Evolutionary conservation across 495 filamentous ascomycete species (phyloP).

Genomic region (Aspergillus panamensis): DNA sequence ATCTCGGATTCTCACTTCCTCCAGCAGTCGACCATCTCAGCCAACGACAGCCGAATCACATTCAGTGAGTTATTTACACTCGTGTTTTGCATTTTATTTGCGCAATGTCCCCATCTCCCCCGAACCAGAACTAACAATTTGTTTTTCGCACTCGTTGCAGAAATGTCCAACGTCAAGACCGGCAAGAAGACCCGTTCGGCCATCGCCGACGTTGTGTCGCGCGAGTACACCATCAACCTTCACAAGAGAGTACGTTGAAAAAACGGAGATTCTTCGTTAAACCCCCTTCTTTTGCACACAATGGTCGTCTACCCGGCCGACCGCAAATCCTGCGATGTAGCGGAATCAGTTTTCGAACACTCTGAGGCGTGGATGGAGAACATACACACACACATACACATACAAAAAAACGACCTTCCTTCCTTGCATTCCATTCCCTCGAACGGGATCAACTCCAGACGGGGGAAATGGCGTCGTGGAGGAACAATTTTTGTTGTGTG

Average conservation of each 20-base stretch:
- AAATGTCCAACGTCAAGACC: slow-evolving; percentile 66
- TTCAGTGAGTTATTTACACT: slow-evolving; percentile 35
- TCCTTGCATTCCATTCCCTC: background rate
- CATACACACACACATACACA: slow-evolving; percentile 10
- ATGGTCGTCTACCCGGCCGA: slow-evolving; percentile 6
- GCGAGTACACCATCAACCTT: slow-evolving; percentile 99
- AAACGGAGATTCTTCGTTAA: slow-evolving; percentile 4
- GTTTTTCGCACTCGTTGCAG: slow-evolving; percentile 30
- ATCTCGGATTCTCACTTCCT: slow-evolving; percentile 29
- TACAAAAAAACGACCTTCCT: slow-evolving; percentile 3
- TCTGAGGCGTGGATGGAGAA: slow-evolving; percentile 28
- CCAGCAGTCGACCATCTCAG: slow-evolving; percentile 41
- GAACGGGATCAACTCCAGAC: background rate
- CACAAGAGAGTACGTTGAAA: slow-evolving; percentile 93
- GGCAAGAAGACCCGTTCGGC: slow-evolving; percentile 83
- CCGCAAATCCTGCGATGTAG: slow-evolving; percentile 3
- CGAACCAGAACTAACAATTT: slow-evolving; percentile 22
- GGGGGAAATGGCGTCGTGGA: slow-evolving; percentile 13
- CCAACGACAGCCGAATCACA: slow-evolving; percentile 44
- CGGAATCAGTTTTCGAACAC: slow-evolving; percentile 24
- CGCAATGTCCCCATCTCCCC: background rate
- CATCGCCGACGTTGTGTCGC: slow-evolving; percentile 95
- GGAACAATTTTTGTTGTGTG: slow-evolving; percentile 11
- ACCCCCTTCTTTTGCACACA: background rate
- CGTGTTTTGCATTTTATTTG: background rate